Base-by-base conservation (phyloP, 805 yeast species). In the Millerozyma acaciae region DNA sequence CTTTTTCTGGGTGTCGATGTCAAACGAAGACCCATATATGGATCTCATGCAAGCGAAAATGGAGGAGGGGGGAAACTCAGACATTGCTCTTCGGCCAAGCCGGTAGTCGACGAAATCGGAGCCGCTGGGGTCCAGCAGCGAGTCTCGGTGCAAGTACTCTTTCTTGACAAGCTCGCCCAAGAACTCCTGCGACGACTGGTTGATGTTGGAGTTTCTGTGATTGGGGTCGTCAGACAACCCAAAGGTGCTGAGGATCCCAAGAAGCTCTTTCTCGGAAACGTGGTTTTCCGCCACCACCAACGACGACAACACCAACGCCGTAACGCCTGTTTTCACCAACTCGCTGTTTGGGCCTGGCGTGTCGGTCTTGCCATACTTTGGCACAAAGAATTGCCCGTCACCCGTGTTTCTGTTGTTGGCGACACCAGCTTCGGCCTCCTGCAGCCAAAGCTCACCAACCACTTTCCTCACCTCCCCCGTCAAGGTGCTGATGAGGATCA, bases 241-340 rank as follows among this genome's bases (percentile, higher is more conserved):
- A 30, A 59, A 59, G n/a, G 40, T 41, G 5, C 28, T 33, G 9
- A 66, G 41, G 5, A 35, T 29, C 8, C 39, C 40, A 1, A 52
- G 18, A 12, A 66, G 44, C 16, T 51, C 55, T 3, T 26, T 20
- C 36, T 62, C 67, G 3, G 48, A 37, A 8, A 60, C 32, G 33
- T 57, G 53, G 38, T 64, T 63, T 17, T 57, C 64, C 22, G 54
- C 42, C 10, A 64, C 39, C 0, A 66, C 47, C 5, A 65, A 35
- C 6, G 62, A 24, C 8, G 60, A 33, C 4, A 65, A 28, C 4
- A 64, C 42, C 21, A 62, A 35, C 20, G 57, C 32, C 21, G 53
- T 40, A 2, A 66, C 22, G 7, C 73, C 70, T 2, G 47, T 43
- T 33, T 54, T 50, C 8, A 59, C 47, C 24, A 60, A 39, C 21